Conservation (phyloP, 768 basidiomycete species). For the Rhodosporidiobolus sp. region DNA sequence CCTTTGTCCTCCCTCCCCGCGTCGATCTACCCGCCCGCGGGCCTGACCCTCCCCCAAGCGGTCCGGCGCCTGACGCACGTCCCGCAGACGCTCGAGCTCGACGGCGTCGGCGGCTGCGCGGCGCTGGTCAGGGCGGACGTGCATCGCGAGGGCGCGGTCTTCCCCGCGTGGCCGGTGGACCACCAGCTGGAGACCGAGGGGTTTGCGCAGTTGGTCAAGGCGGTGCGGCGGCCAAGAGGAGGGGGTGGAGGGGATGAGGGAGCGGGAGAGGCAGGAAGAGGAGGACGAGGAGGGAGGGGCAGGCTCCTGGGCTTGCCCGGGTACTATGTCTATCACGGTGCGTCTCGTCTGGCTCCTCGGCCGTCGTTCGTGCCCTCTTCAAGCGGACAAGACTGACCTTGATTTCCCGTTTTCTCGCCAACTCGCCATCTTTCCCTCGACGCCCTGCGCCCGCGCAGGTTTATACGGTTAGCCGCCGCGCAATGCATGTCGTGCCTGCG, state of each 20-base stretch:
- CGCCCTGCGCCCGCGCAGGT: too few relatives aligned
- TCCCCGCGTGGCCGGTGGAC: slow-evolving; percentile 38
- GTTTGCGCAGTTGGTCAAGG: slow-evolving; percentile 38
- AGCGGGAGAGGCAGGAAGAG: neutral
- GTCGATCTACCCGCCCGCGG: neutral
- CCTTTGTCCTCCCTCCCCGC: slow-evolving; percentile 1
- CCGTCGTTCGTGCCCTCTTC: too few relatives aligned
- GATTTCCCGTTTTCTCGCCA: too few relatives aligned
- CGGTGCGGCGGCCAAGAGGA: slow-evolving; percentile 6
- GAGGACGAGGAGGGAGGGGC: slow-evolving; percentile 2
- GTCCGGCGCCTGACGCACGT: neutral
- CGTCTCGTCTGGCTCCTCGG: neutral
- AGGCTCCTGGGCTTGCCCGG: slow-evolving; percentile 12
- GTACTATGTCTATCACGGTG: slow-evolving; percentile 33
- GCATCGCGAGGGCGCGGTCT: slow-evolving; percentile 39
- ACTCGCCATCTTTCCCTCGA: too few relatives aligned
- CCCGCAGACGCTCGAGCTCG: slow-evolving; percentile 15
- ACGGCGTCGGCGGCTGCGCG: slow-evolving; percentile 40
- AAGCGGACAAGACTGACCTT: too few relatives aligned
- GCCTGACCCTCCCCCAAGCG: neutral
- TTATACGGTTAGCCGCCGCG: too few relatives aligned
- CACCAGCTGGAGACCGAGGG: slow-evolving; percentile 43
- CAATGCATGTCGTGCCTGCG: too few relatives aligned
- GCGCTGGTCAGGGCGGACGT: slow-evolving; percentile 37
- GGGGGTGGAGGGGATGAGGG: neutral